Percentiles rank a stretch among this genome's conserved stretches.
Conservation (phyloP, 225 moss, liverwort and hornwort genomes). For the Takakia lepidozioides region DNA sequence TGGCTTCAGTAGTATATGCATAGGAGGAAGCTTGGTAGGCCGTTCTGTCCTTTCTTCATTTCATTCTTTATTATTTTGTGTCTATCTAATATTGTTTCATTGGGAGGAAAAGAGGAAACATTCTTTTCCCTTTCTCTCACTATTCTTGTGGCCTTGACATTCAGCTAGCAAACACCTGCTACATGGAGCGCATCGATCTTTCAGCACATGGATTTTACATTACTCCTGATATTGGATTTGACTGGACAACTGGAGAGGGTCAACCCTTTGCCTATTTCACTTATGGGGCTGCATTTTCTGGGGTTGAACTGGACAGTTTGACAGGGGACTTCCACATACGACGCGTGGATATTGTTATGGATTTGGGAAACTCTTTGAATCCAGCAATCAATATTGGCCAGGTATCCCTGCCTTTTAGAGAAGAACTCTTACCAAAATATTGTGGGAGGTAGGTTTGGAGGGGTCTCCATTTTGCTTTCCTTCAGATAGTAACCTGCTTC, state of each 20-base stretch:
- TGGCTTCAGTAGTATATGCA: too few species aligned
- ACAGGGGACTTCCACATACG: conserved; percentile 82
- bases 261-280: conserved; percentile 80
- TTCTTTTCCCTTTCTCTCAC: too few species aligned
- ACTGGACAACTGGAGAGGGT: conserved; percentile 75
- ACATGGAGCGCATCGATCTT: conserved; percentile 70
- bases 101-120: too few species aligned
- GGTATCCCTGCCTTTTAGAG: conserved; percentile 12
- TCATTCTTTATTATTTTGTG: too few species aligned
- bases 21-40: too few species aligned
- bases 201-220: conserved; percentile 97
- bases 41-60: too few species aligned
- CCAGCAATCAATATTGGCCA: conserved; percentile 93
- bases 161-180: conserved; percentile 71
- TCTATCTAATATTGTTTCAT: too few species aligned
- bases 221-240: conserved; percentile 87
- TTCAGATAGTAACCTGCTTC: too few species aligned
- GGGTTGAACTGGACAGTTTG: conserved; percentile 73
- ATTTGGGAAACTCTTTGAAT: conserved; percentile 81
- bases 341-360: conserved; percentile 95
- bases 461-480: too few species aligned
- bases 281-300: conserved; percentile 79
- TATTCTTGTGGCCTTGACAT: too few species aligned
- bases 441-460: too few species aligned
- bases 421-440: too few species aligned